Evolutionary conservation across 2,329 filamentous ascomycete genomes (phyloP).

Genomic region (Pyrenophora graminea): DNA sequence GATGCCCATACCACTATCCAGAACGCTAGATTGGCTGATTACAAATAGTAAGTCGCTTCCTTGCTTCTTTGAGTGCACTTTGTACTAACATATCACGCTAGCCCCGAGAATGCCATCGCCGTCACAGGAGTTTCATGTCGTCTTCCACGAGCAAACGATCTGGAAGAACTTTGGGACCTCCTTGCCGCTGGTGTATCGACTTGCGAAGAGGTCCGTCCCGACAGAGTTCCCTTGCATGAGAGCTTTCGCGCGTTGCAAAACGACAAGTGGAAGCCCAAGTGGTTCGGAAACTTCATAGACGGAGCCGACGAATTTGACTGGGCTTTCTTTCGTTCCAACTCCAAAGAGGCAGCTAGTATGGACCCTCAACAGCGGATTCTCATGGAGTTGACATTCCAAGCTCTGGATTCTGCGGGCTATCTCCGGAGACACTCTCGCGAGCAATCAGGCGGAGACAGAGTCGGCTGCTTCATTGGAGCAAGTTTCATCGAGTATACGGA

Average conservation of each 20-base stretch:
- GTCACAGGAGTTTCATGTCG: constrained; percentile 17
- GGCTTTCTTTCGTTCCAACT: constrained; percentile 29
- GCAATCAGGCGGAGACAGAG: constrained; percentile 12
- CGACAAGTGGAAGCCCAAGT: constrained; percentile 14
- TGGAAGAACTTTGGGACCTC: constrained; percentile 21
- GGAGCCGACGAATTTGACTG: constrained; percentile 43
- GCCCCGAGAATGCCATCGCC: constrained; percentile 12
- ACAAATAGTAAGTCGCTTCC: constrained; percentile 7
- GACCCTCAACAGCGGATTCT: constrained; percentile 36
- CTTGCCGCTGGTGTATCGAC: constrained; percentile 10
- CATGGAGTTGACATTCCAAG: constrained; percentile 37
- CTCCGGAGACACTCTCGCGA: constrained; percentile 11
- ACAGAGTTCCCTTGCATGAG: constrained; percentile 8
- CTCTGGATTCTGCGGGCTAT: constrained; percentile 44
- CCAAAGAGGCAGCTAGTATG: constrained; percentile 27
- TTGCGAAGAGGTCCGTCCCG: constrained; percentile 11
- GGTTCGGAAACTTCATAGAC: constrained; percentile 25
- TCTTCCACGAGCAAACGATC: constrained; percentile 13
- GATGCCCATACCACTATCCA: constrained; percentile 11
- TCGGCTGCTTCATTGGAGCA: constrained; percentile 43
- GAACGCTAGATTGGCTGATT: constrained; percentile 8
- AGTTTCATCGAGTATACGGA: constrained; percentile 39
- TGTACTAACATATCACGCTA: constrained; percentile 4
- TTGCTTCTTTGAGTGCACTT: background rate
- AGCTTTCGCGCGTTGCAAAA: constrained; percentile 14